A percentile compares a stretch with the other conserved stretches of the same genome.
Evolutionary conservation across 2,329 filamentous ascomycete species (phyloP).

Genomic region (Fusarium nanum): DNA sequence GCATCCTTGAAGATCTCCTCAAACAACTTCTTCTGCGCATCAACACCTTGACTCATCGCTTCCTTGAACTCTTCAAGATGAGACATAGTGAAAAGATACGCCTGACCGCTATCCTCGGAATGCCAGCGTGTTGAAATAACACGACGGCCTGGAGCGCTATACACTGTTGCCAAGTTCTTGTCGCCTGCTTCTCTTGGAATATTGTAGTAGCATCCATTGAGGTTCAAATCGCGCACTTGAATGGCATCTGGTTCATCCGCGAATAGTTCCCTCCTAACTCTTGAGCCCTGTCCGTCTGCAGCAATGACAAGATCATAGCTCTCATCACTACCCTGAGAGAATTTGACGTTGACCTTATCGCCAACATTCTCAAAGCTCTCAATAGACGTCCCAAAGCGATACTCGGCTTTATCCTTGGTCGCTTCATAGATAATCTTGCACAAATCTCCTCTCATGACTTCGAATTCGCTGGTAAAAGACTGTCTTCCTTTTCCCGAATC

Average conservation of each 20-base stretch:
- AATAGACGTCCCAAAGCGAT: slow-evolving; percentile 25
- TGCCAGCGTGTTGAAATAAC: slow-evolving; percentile 33
- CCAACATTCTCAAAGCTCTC: slow-evolving; percentile 21
- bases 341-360: slow-evolving; percentile 24
- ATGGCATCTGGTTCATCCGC: slow-evolving; percentile 18
- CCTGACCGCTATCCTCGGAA: slow-evolving; percentile 40
- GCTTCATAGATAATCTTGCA: slow-evolving; percentile 61
- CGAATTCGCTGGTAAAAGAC: slow-evolving; percentile 65
- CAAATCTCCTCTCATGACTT: slow-evolving; percentile 70
- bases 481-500: slow-evolving; percentile 56
- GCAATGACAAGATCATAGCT: slow-evolving; percentile 31
- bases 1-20: slow-evolving; percentile 56
- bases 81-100: slow-evolving; percentile 47
- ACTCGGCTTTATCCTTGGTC: slow-evolving; percentile 41
- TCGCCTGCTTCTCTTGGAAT: slow-evolving; percentile 10
- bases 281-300: slow-evolving; percentile 31
- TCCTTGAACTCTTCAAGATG: slow-evolving; percentile 46
- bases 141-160: slow-evolving; percentile 20
- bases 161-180: slow-evolving; percentile 24
- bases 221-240: slow-evolving; percentile 8
- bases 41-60: slow-evolving; percentile 35
- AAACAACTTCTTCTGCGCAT: slow-evolving; percentile 55
- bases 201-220: slow-evolving; percentile 29
- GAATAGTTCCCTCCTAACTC: slow-evolving; percentile 15
- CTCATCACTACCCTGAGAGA: slow-evolving; percentile 6